phyloP scores from a whole-genome alignment of 2,329 filamentous ascomycete genomes.

The Aulographum hederae region DNA sequence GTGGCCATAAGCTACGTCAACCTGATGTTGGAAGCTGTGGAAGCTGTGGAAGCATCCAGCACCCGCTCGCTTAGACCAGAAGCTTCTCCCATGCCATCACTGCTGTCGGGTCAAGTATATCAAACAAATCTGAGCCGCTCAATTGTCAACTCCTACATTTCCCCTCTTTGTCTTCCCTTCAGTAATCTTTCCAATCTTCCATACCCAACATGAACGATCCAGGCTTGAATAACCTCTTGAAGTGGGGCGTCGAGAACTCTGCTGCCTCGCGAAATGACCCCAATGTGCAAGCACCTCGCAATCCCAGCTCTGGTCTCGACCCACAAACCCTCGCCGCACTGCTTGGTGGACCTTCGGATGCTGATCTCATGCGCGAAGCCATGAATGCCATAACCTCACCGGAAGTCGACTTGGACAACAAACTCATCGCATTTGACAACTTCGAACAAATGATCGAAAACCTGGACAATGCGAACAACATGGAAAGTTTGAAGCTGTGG shows the following conservation, averaged over 20 bases:
- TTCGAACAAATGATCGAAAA: constrained; percentile 83
- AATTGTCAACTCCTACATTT: no score
- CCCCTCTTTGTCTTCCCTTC: no score
- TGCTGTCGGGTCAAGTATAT: no score
- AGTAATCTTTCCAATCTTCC: no score
- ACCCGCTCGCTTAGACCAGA: no score
- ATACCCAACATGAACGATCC: constrained; percentile 33
- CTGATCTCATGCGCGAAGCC: constrained; percentile 73
- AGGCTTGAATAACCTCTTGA: constrained; percentile 57
- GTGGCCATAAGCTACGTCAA: no score
- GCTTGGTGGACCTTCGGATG: constrained; percentile 72
- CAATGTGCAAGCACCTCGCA: constrained; percentile 6
- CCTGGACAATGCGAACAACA: constrained; percentile 93
- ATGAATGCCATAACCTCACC: constrained; percentile 57
- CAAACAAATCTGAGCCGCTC: no score
- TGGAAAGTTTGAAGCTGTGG: constrained; percentile 67
- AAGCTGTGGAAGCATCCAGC: no score
- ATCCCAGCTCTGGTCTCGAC: constrained; percentile 32
- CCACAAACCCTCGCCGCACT: constrained; percentile 55
- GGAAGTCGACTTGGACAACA: constrained; percentile 52
- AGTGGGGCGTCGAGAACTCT: constrained; percentile 57
- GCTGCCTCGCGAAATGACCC: constrained; percentile 19
- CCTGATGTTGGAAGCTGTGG: no score
- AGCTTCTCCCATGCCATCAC: no score
- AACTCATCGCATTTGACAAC: constrained; percentile 79